Conservation (phyloP, 1,284 basidiomycete species). For the Ganoderma meredithae region DNA sequence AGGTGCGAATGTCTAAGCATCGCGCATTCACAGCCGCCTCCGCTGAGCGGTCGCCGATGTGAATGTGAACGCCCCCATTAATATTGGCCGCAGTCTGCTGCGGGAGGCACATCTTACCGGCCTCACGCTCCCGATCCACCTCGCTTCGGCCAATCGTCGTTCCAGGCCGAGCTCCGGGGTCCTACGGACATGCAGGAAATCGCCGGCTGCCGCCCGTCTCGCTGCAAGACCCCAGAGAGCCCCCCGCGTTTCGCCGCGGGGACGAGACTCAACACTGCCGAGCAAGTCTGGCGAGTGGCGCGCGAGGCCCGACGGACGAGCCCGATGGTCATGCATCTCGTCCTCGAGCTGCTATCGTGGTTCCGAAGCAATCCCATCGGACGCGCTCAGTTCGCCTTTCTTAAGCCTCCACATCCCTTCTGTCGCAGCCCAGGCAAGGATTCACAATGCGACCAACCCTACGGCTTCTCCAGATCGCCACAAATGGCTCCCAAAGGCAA, state of each 20-base stretch:
- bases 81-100: background rate
- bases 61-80: slow-evolving; percentile 9
- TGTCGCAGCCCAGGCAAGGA: background rate
- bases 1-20: slow-evolving; percentile 24
- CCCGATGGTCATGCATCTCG: background rate
- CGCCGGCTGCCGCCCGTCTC: background rate
- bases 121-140: slow-evolving; percentile 4
- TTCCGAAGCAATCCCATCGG: background rate
- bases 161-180: background rate
- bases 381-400: background rate
- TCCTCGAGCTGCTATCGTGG: background rate
- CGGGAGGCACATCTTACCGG: background rate
- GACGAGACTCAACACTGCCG: background rate
- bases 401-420: background rate
- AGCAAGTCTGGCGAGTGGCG: background rate
- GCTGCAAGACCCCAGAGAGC: slow-evolving; percentile 17
- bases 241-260: slow-evolving; percentile 31
- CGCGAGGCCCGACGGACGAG: background rate
- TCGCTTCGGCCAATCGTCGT: background rate
- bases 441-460: slow-evolving; percentile 36
- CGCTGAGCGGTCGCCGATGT: slow-evolving; percentile 11
- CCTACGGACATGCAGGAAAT: background rate
- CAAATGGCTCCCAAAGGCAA: slow-evolving; percentile 44
- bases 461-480: slow-evolving; percentile 36
- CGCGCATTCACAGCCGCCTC: slow-evolving; percentile 1